These are phyloP conservation scores for Coemansia sp. DNA, from an alignment of 192 early-diverging fungal species.

Conservation along the genomic window DNA sequence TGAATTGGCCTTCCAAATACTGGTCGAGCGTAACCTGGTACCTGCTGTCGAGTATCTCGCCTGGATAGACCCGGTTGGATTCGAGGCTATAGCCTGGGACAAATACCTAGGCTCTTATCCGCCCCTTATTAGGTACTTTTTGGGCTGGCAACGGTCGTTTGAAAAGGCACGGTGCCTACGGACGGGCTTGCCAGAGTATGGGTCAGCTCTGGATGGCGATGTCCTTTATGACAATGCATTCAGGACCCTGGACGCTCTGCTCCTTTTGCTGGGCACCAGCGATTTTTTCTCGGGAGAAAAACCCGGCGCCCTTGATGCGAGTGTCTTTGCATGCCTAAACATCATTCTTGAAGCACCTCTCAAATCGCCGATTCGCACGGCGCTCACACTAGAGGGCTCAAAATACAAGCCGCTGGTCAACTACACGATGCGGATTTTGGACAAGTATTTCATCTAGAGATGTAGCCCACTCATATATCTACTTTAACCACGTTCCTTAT, in stretches of 20 bases:
- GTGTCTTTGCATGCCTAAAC: conserved; percentile 33
- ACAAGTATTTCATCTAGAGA: conserved; percentile 20
- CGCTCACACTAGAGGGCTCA: conserved; percentile 9
- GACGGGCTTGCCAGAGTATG: conserved; percentile 19
- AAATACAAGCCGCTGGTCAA: conserved; percentile 19
- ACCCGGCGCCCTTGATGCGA: conserved; percentile 28
- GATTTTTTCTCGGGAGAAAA: conserved; percentile 14
- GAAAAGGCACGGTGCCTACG: conserved; percentile 4
- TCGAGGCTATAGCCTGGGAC: conserved; percentile 5
- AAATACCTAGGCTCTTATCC: conserved; percentile 23
- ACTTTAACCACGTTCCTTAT: too few species aligned
- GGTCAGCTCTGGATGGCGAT: conserved; percentile 30
- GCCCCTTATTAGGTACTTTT: background rate
- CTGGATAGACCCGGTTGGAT: conserved; percentile 34
- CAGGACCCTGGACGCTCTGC: conserved; percentile 24
- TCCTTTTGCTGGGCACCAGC: conserved; percentile 14
- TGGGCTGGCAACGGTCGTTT: conserved; percentile 16
- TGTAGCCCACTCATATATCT: too few species aligned
- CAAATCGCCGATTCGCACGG: conserved; percentile 26
- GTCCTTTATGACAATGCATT: conserved; percentile 32
- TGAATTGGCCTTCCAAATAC: conserved; percentile 17
- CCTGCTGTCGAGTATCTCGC: conserved; percentile 31
- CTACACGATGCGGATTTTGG: conserved; percentile 23
- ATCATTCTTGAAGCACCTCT: conserved; percentile 24
- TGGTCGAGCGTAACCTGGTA: conserved; percentile 23